A percentile compares a stretch with the other conserved stretches of the same genome.
Conservation (phyloP, 169 alveolate species). For the Plasmodium gonderi region DNA sequence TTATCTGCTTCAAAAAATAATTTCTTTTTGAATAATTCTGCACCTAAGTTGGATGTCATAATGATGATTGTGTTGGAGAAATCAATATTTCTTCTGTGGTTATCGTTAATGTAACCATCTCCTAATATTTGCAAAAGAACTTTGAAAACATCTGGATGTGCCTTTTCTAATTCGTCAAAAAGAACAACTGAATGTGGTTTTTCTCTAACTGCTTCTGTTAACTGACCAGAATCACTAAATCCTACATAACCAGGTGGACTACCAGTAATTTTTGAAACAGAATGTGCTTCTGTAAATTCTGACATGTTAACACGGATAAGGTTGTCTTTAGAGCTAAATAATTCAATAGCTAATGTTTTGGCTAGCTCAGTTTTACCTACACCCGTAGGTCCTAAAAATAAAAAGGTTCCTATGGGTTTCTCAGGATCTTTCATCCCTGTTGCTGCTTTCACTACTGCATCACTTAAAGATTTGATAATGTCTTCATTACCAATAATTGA, state of each 20-base stretch:
- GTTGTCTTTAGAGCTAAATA: conserved; percentile 58
- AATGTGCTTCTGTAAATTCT: conserved; percentile 82
- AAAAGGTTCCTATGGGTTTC: conserved; percentile 77
- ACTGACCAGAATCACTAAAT: conserved; percentile 84
- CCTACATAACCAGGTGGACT: conserved; percentile 89
- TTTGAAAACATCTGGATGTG: conserved; percentile 74
- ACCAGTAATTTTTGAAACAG: conserved; percentile 80
- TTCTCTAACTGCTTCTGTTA: conserved; percentile 82
- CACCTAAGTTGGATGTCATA: conserved; percentile 86
- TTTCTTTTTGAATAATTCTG: conserved; percentile 76
- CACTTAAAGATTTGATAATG: conserved; percentile 78
- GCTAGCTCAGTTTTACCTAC: conserved; percentile 77
- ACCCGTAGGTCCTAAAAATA: conserved; percentile 80
- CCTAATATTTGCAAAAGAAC: conserved; percentile 72
- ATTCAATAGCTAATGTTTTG: conserved; percentile 70
- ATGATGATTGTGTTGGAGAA: conserved; percentile 83
- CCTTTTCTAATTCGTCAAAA: conserved; percentile 75
- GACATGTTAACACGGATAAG: conserved; percentile 78
- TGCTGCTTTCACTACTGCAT: conserved; percentile 78
- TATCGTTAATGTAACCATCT: conserved; percentile 74
- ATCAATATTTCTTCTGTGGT: conserved; percentile 85
- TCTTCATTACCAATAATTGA: conserved; percentile 85
- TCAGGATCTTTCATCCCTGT: conserved; percentile 75
- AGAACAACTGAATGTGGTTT: conserved; percentile 76
- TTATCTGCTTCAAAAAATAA: conserved; percentile 72